A percentile compares a stretch with the other conserved stretches of the same genome.
phyloP scores from a whole-genome alignment of 139 green algal genomes.

The Spirogloea muscicola region DNA sequence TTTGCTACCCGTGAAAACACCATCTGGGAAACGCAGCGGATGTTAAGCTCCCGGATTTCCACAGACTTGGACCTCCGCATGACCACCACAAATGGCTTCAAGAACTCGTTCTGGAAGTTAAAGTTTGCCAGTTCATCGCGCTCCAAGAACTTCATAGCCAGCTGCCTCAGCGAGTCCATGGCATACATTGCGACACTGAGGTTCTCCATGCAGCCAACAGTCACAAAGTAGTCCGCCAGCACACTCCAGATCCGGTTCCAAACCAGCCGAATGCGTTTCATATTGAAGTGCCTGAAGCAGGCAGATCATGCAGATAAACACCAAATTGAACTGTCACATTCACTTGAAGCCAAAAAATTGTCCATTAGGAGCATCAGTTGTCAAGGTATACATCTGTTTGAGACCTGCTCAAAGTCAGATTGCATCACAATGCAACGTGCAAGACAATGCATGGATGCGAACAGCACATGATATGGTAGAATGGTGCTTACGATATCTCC shows the following conservation, averaged over 20 bases:
- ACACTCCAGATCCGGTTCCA: conserved; percentile 93
- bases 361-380: too few species aligned
- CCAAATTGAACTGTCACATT: too few species aligned
- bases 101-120: conserved; percentile 98
- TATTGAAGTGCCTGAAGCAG: conserved; percentile 96
- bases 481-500: conserved; percentile 69
- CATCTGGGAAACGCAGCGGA: conserved; percentile 75
- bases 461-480: too few species aligned
- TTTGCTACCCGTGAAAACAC: conserved; percentile 72
- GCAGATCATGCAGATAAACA: too few species aligned
- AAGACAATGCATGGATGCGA: too few species aligned
- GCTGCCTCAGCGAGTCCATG: conserved; percentile 76
- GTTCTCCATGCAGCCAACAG: conserved; percentile 67
- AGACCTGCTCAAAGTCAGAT: too few species aligned
- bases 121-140: conserved; percentile 97
- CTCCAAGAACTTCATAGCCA: conserved; percentile 88
- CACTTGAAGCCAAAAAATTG: too few species aligned
- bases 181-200: conserved; percentile 84
- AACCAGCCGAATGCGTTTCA: conserved; percentile 91
- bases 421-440: too few species aligned
- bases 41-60: conserved; percentile 96
- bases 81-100: conserved; percentile 95
- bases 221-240: conserved; percentile 90
- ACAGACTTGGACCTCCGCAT: conserved; percentile 78
- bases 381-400: too few species aligned